A percentile compares a stretch with the other conserved stretches of the same genome.
Evolutionary conservation across 495 filamentous ascomycete species (phyloP).

Genomic region (Aspergillus funiculosus): DNA sequence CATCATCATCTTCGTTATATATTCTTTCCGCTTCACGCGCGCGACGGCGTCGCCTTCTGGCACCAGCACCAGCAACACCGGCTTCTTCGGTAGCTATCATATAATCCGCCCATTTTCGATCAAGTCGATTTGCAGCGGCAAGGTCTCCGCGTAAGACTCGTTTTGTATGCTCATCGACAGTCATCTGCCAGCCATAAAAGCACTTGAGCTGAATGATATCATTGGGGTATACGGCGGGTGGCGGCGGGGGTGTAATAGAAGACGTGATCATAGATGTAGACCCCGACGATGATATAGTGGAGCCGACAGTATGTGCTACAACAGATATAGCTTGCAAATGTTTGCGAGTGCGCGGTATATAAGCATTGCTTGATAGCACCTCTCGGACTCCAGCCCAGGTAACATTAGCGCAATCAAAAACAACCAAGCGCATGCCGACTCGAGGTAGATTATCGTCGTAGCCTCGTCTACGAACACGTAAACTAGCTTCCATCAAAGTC

Average conservation of each 20-base stretch:
- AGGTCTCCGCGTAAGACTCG: conserved; percentile 73
- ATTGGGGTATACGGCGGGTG: conserved; percentile 48
- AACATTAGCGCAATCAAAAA: conserved; percentile 84
- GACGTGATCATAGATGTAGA: conserved; percentile 29
- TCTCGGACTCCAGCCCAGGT: conserved; percentile 92
- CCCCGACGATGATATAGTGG: conserved; percentile 21
- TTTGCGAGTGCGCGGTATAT: conserved; percentile 44
- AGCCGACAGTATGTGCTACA: conserved; percentile 24
- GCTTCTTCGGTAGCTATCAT: conserved; percentile 91
- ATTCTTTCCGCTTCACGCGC: conserved; percentile 69
- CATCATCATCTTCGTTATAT: conserved; percentile 70
- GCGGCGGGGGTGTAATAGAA: conserved; percentile 30
- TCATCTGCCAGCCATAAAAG: conserved; percentile 92
- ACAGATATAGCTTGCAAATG: conserved; percentile 23
- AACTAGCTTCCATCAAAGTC: conserved; percentile 79
- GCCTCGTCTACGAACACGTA: conserved; percentile 62
- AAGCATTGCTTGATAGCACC: conserved; percentile 76
- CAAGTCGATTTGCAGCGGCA: conserved; percentile 61
- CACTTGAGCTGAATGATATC: conserved; percentile 84
- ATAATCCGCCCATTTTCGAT: conserved; percentile 88
- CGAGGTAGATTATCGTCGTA: conserved; percentile 47
- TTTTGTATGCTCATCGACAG: conserved; percentile 86
- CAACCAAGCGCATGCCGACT: conserved; percentile 67
- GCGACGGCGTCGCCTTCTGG: conserved; percentile 62
- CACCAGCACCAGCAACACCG: conserved; percentile 58